A percentile compares a stretch with the other conserved stretches of the same genome.
Conservation (phyloP, 106 monocot species). For the Platanthera guangdongensis region DNA sequence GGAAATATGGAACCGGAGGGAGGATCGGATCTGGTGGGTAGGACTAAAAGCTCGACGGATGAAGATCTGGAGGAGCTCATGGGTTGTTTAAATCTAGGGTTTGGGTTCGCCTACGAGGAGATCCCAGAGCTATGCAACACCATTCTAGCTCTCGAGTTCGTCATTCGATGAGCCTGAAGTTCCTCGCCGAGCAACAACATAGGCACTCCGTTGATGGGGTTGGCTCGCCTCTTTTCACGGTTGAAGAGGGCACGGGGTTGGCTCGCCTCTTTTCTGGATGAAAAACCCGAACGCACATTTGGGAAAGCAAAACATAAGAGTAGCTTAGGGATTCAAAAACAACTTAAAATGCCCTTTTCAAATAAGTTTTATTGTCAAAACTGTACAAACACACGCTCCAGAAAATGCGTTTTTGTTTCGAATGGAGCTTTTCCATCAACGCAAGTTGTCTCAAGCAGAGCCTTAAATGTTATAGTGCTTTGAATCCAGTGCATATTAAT, state of each 20-base stretch:
- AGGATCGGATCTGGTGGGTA: slow-evolving; percentile 6
- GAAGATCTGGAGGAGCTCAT: slow-evolving; percentile 28
- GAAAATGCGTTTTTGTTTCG: too few species aligned
- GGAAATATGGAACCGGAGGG: neutral
- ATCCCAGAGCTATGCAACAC: slow-evolving; percentile 44
- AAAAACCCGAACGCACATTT: too few species aligned
- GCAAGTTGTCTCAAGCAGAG: too few species aligned
- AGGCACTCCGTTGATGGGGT: neutral
- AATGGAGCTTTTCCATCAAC: too few species aligned
- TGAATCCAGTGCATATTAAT: neutral
- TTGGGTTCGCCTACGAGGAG: slow-evolving; percentile 45
- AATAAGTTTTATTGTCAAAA: too few species aligned
- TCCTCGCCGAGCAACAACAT: slow-evolving; percentile 20
- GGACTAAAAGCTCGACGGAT: slow-evolving; percentile 45
- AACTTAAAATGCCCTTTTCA: too few species aligned
- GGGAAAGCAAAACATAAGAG: too few species aligned
- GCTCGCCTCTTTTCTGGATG: too few species aligned
- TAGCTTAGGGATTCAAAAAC: too few species aligned
- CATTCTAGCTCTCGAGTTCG: slow-evolving; percentile 37
- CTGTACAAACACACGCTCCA: too few species aligned
- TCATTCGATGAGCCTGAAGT: slow-evolving; percentile 31
- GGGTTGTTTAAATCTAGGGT: slow-evolving; percentile 42
- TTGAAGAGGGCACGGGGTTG: too few species aligned
- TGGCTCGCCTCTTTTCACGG: too few species aligned
- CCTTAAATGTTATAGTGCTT: neutral